Evolutionary conservation across 1,284 basidiomycete species (phyloP).

Genomic region (Pholiota adiposa): DNA sequence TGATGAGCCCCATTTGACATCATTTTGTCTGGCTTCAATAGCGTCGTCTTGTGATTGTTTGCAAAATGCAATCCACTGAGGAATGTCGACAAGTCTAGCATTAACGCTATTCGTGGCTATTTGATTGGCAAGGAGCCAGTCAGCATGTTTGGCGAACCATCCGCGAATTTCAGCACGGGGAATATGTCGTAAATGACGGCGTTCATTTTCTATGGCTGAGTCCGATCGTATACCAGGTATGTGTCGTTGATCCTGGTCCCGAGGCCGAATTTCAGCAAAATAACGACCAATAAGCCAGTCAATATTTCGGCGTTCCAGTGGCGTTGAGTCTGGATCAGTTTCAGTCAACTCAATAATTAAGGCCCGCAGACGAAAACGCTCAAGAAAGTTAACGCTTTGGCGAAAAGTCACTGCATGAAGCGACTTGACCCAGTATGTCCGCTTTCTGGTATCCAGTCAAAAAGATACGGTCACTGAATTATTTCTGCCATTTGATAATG

Average conservation of each 20-base stretch:
- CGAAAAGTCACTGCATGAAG: conserved; percentile 47
- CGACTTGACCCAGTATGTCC: conserved; percentile 44
- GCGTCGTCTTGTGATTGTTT: conserved; percentile 34
- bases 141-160: conserved; percentile 50
- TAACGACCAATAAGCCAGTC: conserved; percentile 49
- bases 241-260: conserved; percentile 36
- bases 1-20: conserved; percentile 29
- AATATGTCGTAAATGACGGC: conserved; percentile 44
- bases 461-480: conserved; percentile 1
- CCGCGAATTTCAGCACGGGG: conserved; percentile 47
- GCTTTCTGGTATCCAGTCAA: conserved; percentile 32
- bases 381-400: conserved; percentile 51
- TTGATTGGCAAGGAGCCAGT: conserved; percentile 55
- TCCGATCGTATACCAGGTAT: conserved; percentile 32
- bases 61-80: conserved; percentile 50
- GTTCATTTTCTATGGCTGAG: conserved; percentile 13
- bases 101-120: conserved; percentile 27
- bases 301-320: conserved; percentile 44
- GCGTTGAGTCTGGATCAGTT: conserved; percentile 33
- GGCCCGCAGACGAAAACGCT: conserved; percentile 38
- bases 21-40: conserved; percentile 25
- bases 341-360: conserved; percentile 39
- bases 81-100: conserved; percentile 41
- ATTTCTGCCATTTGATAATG: not conserved
- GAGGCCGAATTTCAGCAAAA: conserved; percentile 33